Evolutionary conservation across 192 early-diverging fungal species (phyloP), one percentile per base, ranked within the genome.

Genomic region (Entomortierella beljakovae): DNA sequence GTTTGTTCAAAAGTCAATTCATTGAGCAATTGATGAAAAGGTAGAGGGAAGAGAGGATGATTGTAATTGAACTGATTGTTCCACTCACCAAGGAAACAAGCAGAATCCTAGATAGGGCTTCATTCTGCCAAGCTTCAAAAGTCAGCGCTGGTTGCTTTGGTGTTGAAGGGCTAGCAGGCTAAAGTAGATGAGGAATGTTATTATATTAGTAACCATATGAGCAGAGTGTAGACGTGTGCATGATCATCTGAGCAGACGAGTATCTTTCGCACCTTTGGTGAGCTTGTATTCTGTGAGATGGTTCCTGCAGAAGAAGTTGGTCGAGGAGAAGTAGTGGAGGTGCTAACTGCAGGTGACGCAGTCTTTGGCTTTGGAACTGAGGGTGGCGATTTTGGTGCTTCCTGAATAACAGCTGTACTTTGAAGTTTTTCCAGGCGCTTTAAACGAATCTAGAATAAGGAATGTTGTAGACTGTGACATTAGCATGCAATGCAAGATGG

Each of bases 41-140:
- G n/a, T n/a, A n/a, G n/a, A n/a, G n/a, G n/a, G n/a, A n/a, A n/a
- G n/a, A n/a, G n/a, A n/a, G n/a, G n/a, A n/a, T n/a, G n/a, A n/a
- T n/a, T n/a, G n/a, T n/a, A n/a, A n/a, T n/a, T n/a, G n/a, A n/a
- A n/a, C n/a, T n/a, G n/a, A n/a, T n/a, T n/a, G n/a, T 42, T 0
- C 18, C n/a, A 69, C 80, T 74, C 82, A 91, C 93, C 80, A 98
- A 82, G 13, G 94, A 94, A 25, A 95, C 90, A 20, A 87, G 80
- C 54, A 98, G 85, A 33, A 98, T 86, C 58, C 85, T 88, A 16
- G 91, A 92, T 20, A 95, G 77, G 6, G 91, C 92, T 40, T 93
- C 90, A 75, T 94, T 91, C 71, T 94, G 93, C 96, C 96, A 98
- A 20, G 89, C 88, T 28, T 88, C 88, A 63, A 90, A 84, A 1